Base-by-base conservation (phyloP, 2,329 filamentous ascomycete genomes). In the Calonectria pauciramosa region DNA sequence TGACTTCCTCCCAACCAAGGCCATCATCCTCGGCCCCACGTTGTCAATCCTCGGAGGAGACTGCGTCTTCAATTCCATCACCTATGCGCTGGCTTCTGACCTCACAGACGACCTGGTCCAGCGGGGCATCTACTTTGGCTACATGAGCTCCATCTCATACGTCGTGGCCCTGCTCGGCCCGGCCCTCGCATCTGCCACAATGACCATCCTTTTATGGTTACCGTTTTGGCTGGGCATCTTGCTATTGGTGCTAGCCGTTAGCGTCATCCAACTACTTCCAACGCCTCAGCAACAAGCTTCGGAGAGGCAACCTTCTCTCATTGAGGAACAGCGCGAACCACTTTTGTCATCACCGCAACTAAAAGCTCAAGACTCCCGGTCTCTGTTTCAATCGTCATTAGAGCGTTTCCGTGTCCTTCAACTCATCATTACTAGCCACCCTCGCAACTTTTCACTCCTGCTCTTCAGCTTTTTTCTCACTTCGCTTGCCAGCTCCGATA, bases 1-100 rank as follows among this genome's bases (percentile, higher is more conserved):
- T 20, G 76, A 81, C 23, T 18, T 76, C 0, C 52, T 81, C n/a
- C 78, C 80, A 1, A 79, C 74, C 6, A 76, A 69, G 30, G 75
- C 86, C 28, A 84, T 89, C 4, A 77, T 88, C 6, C 81, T 82
- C 0, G 87, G 85, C 0, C 86, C 88, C 0, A 79, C 82, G 2
- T 82, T 89, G 1, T 89, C 88, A 0, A 75, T 89, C 0, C 82
- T 90, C 0, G 88, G 88, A 1, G 88, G 88, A 18, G 88, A 89
- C 73, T 89, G 88, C 32, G 87, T 89, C 18, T 87, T 90, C 78
- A 89, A 88, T 72, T 89, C 88, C 26, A 85, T 89, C 52, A 84
- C 86, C 3, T 89, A 89, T 66, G 81, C 86, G 1, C 83, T 89
- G 7, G 87, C 87, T 0, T 86, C 88, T 0, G 82, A 84, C 1